These are phyloP conservation scores for Pythium utonaiense DNA, from an alignment of 352 stramenopile species.

Conservation along the genomic window DNA sequence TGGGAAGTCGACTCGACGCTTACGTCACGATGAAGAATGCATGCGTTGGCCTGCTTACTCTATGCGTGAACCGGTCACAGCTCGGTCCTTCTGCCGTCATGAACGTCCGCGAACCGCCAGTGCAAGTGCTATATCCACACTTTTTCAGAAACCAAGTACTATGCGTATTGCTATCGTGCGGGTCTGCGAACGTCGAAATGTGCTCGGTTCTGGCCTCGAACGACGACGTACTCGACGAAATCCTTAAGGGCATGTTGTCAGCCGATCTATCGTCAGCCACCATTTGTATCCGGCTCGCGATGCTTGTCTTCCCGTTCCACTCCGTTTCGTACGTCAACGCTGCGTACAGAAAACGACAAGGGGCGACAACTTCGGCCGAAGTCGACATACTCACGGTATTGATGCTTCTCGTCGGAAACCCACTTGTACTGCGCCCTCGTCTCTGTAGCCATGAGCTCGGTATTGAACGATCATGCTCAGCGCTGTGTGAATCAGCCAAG, in stretches of 20 bases:
- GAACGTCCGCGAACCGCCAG: neutral
- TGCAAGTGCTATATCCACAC: slow-evolving; percentile 39
- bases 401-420: slow-evolving; percentile 60
- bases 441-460: slow-evolving; percentile 81
- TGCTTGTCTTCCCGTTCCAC: slow-evolving; percentile 78
- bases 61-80: slow-evolving; percentile 32
- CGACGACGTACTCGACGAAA: slow-evolving; percentile 45
- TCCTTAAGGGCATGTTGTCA: slow-evolving; percentile 62
- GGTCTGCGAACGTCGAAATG: slow-evolving; percentile 57
- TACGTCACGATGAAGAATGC: slow-evolving; percentile 56
- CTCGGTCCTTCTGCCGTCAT: neutral
- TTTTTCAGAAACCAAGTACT: slow-evolving; percentile 79
- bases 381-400: slow-evolving; percentile 28
- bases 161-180: slow-evolving; percentile 69
- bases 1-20: slow-evolving; percentile 13
- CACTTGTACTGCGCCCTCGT: slow-evolving; percentile 56
- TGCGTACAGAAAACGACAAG: slow-evolving; percentile 12
- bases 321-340: slow-evolving; percentile 71
- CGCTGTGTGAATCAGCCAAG: slow-evolving; percentile 55
- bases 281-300: slow-evolving; percentile 78
- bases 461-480: slow-evolving; percentile 61
- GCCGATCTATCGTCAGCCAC: slow-evolving; percentile 60
- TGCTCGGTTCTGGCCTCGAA: slow-evolving; percentile 59
- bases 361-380: slow-evolving; percentile 30
- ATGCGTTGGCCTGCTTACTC: slow-evolving; percentile 64